These are phyloP conservation scores for Parastagonospora avenae DNA, from an alignment of 2,329 filamentous ascomycete genomes.

Conservation along the genomic window DNA sequence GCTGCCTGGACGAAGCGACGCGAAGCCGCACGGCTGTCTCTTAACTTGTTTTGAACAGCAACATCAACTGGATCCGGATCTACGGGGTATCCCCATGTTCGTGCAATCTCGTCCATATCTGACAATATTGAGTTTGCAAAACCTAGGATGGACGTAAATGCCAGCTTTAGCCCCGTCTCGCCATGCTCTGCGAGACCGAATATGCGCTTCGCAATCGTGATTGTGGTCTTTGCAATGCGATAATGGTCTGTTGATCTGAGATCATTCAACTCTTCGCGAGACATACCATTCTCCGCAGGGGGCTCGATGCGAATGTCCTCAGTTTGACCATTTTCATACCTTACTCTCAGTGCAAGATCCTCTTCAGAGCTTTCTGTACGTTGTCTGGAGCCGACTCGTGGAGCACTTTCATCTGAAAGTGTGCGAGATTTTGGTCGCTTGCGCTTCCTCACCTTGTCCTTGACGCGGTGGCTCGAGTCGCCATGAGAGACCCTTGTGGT, in stretches of 20 bases:
- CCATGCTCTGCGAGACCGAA: slow-evolving; percentile 54
- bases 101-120: slow-evolving; percentile 62
- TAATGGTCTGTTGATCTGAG: slow-evolving; percentile 61
- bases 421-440: slow-evolving; percentile 57
- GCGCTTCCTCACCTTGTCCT: slow-evolving; percentile 55
- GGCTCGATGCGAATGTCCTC: slow-evolving; percentile 61
- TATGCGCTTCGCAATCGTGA: slow-evolving; percentile 60
- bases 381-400: slow-evolving; percentile 54
- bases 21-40: slow-evolving; percentile 60
- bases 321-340: slow-evolving; percentile 64
- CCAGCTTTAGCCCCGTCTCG: slow-evolving; percentile 48
- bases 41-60: slow-evolving; percentile 60
- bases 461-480: slow-evolving; percentile 24
- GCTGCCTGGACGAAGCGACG: slow-evolving; percentile 67
- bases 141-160: slow-evolving; percentile 48
- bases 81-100: slow-evolving; percentile 64
- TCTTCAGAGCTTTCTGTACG: slow-evolving; percentile 53
- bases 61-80: slow-evolving; percentile 60
- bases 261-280: slow-evolving; percentile 51
- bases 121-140: slow-evolving; percentile 53
- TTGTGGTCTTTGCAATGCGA: slow-evolving; percentile 60
- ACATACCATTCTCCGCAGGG: slow-evolving; percentile 30
- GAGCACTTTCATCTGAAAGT: slow-evolving; percentile 45
- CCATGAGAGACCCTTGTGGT: slow-evolving; percentile 19
- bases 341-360: slow-evolving; percentile 60